phyloP scores from a whole-genome alignment of 139 green algal genomes.

The Haematococcus lacustris region DNA sequence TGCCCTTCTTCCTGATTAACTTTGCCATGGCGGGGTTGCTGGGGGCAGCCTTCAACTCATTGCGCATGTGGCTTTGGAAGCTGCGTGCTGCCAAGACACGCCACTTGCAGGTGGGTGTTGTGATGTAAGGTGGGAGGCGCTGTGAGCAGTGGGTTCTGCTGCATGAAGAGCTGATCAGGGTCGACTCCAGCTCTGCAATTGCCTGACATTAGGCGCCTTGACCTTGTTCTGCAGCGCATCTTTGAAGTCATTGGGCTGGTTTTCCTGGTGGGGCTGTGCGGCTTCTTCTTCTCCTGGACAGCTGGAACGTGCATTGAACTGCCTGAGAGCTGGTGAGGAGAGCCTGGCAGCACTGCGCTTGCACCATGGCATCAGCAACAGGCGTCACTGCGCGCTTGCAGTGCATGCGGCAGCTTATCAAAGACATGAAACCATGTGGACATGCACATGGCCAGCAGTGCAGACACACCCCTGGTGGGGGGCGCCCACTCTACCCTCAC shows the following conservation, averaged over 20 bases:
- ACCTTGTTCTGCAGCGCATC: constrained; percentile 31
- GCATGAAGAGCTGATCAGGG: too few relatives aligned
- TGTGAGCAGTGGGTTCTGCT: too few relatives aligned
- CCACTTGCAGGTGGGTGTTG: constrained; percentile 17
- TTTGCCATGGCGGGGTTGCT: constrained; percentile 56
- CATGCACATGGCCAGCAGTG: too few relatives aligned
- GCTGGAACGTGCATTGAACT: constrained; percentile 31
- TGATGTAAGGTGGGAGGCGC: too few relatives aligned
- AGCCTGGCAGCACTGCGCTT: background rate
- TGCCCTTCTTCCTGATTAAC: constrained; percentile 66
- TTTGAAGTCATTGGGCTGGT: constrained; percentile 44
- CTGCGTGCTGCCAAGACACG: constrained; percentile 34
- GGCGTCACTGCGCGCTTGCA: too few relatives aligned
- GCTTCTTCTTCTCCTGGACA: constrained; percentile 47
- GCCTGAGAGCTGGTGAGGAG: constrained; percentile 29
- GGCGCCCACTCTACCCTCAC: too few relatives aligned
- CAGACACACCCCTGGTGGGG: too few relatives aligned
- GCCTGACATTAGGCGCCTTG: too few relatives aligned
- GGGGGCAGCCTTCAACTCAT: constrained; percentile 70
- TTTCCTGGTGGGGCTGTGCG: constrained; percentile 32
- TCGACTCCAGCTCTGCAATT: too few relatives aligned
- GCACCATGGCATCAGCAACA: background rate
- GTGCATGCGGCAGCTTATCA: too few relatives aligned
- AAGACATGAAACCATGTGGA: too few relatives aligned
- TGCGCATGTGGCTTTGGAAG: constrained; percentile 54